phyloP scores from a whole-genome alignment of 208 protist species.

The Naegleria gruberi region DNA sequence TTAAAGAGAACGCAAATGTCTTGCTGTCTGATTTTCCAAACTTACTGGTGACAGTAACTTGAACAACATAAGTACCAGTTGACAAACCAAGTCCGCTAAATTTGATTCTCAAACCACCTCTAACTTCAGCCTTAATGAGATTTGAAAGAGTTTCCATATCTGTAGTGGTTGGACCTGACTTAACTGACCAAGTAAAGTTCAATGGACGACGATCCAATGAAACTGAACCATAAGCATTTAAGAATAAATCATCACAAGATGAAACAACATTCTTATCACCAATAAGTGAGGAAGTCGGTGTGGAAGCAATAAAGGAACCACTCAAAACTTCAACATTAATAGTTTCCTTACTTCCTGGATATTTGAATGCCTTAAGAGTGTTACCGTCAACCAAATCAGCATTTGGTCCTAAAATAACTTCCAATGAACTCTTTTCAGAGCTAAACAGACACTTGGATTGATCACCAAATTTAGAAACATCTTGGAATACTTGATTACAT shows the following conservation, averaged over 20 bases:
- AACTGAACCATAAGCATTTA: not conserved
- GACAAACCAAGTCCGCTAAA: no score
- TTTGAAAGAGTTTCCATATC: not conserved
- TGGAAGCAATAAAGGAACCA: not conserved
- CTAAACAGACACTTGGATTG: no score
- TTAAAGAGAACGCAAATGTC: not conserved
- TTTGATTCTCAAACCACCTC: no score
- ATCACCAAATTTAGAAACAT: no score
- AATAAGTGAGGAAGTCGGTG: not conserved
- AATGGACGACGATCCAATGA: not conserved
- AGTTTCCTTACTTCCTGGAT: not conserved
- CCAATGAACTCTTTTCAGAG: not conserved
- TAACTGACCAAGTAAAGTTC: not conserved
- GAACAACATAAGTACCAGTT: not conserved
- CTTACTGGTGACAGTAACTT: not conserved
- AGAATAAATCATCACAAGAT: not conserved
- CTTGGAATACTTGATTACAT: not conserved
- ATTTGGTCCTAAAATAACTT: not conserved
- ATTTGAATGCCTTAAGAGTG: not conserved
- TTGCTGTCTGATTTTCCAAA: not conserved
- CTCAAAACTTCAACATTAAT: not conserved
- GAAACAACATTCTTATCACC: not conserved
- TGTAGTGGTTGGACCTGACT: not conserved
- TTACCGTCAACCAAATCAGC: not conserved
- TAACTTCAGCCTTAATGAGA: not conserved